Conservation (phyloP, 129 eudicot genomes). For the Escallonia rubra region DNA sequence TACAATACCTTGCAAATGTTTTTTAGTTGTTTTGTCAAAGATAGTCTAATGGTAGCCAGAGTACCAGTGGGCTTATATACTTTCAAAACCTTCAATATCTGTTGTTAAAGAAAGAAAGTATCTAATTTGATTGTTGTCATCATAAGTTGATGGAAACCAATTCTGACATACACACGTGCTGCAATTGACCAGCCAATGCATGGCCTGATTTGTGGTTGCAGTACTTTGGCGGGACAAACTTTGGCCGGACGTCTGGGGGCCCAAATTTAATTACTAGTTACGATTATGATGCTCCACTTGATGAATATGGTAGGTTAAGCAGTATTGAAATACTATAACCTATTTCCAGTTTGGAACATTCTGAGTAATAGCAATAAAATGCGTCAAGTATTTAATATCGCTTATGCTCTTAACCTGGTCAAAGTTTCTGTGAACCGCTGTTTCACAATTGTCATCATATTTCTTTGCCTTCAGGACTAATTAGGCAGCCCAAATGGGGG, state of each 20-base stretch:
- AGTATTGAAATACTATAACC: not conserved
- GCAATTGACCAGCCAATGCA: constrained; percentile 7
- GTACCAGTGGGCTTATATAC: too few relatives aligned
- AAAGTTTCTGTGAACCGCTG: not conserved
- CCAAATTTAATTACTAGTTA: constrained; percentile 90
- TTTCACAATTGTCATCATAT: not conserved
- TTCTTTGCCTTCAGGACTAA: constrained; percentile 43
- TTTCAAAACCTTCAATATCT: too few relatives aligned
- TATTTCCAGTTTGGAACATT: not conserved
- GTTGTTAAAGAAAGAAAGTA: not conserved
- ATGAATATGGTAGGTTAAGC: constrained; percentile 77
- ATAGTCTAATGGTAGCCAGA: too few relatives aligned
- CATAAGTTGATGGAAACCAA: not conserved
- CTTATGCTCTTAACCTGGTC: not conserved
- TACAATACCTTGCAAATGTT: too few relatives aligned
- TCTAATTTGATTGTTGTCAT: not conserved
- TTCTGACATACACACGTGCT: not conserved
- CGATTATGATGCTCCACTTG: constrained; percentile 97
- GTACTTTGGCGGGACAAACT: constrained; percentile 99
- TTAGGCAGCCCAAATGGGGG: constrained; percentile 95
- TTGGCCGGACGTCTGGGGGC: constrained; percentile 92
- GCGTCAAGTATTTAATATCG: not conserved
- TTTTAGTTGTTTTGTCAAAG: too few relatives aligned
- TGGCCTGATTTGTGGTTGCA: constrained; percentile 35
- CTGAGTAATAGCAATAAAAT: not conserved